phyloP scores from a whole-genome alignment of 495 filamentous ascomycete species.

The Emericellopsis terricola region DNA sequence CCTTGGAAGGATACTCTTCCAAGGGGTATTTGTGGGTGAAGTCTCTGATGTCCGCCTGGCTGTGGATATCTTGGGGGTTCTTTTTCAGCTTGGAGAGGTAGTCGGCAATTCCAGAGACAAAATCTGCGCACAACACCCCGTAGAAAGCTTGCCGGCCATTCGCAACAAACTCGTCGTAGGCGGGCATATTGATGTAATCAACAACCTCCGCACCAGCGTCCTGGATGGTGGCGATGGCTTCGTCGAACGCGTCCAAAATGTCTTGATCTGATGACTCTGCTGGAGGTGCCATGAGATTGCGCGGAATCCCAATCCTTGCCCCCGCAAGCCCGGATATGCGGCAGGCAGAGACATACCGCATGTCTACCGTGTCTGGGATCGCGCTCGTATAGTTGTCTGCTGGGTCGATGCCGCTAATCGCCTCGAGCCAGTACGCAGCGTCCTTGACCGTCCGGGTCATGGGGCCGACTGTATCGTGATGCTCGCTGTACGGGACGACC shows the following conservation, averaged over 20 bases:
- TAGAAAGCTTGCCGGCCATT: background rate
- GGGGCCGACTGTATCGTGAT: slow-evolving; percentile 48
- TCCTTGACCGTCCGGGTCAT: slow-evolving; percentile 48
- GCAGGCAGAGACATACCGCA: slow-evolving; percentile 25
- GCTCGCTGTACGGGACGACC: slow-evolving; percentile 42
- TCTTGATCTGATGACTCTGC: background rate
- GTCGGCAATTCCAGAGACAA: slow-evolving; percentile 18
- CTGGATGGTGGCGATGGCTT: slow-evolving; percentile 11
- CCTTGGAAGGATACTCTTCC: slow-evolving; percentile 12
- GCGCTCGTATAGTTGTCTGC: slow-evolving; percentile 27
- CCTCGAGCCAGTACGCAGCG: slow-evolving; percentile 44
- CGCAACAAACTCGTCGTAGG: background rate
- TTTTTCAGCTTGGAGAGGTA: slow-evolving; percentile 26
- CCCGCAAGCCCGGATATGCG: slow-evolving; percentile 40
- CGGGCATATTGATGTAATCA: background rate
- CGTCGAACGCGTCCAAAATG: slow-evolving; percentile 5
- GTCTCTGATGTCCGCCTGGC: slow-evolving; percentile 10
- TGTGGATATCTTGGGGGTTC: slow-evolving; percentile 28
- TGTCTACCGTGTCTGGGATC: slow-evolving; percentile 19
- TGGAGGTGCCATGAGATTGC: slow-evolving; percentile 14
- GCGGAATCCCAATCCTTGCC: slow-evolving; percentile 41
- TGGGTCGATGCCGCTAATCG: slow-evolving; percentile 36
- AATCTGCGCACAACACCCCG: slow-evolving; percentile 15
- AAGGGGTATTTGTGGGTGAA: slow-evolving; percentile 12
- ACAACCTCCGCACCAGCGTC: slow-evolving; percentile 14